These are phyloP conservation scores for Phytophthora kernoviae DNA, from an alignment of 352 stramenopile species.

Conservation along the genomic window DNA sequence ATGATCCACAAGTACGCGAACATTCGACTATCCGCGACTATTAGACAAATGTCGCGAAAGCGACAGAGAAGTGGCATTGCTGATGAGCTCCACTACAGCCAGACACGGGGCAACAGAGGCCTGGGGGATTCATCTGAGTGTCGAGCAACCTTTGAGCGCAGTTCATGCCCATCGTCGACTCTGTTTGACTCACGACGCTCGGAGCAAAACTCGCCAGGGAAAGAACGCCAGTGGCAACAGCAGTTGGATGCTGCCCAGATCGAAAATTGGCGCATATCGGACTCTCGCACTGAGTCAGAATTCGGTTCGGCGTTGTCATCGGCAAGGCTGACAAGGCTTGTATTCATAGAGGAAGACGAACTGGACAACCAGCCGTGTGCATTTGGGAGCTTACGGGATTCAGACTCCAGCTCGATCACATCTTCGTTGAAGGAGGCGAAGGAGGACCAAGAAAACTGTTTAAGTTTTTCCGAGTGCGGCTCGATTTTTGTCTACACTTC, in stretches of 20 bases:
- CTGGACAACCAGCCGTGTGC: constrained; percentile 6
- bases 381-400: background rate
- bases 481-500: constrained; percentile 8
- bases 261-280: constrained; percentile 23
- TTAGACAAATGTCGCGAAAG: constrained; percentile 23
- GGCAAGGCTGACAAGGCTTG: constrained; percentile 13
- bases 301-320: constrained; percentile 24
- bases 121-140: constrained; percentile 29
- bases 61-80: constrained; percentile 12
- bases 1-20: constrained; percentile 43
- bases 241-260: constrained; percentile 19
- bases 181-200: constrained; percentile 8
- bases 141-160: constrained; percentile 29
- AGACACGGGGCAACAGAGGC: constrained; percentile 2
- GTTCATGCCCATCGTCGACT: constrained; percentile 18
- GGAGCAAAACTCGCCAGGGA: constrained; percentile 19
- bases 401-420: constrained; percentile 4
- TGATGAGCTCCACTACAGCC: constrained; percentile 10
- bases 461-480: constrained; percentile 13
- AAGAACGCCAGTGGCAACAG: constrained; percentile 14
- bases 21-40: constrained; percentile 26
- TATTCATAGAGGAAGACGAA: constrained; percentile 9
- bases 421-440: constrained; percentile 9
- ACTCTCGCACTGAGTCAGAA: constrained; percentile 20
- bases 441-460: constrained; percentile 12